Conservation (phyloP, 306 rosid genomes). For the Psophocarpus tetragonolobus region DNA sequence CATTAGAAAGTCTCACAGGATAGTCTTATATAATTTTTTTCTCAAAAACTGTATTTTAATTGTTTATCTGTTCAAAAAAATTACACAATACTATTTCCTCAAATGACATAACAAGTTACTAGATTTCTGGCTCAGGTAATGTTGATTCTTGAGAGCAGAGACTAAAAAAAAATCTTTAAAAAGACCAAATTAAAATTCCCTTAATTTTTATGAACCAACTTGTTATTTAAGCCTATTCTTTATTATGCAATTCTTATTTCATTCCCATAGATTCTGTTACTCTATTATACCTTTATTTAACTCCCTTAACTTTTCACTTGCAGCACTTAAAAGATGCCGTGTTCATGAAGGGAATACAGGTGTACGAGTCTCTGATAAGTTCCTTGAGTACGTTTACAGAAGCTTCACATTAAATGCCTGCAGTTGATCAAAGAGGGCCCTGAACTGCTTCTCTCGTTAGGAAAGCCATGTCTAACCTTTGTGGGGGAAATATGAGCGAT, state of each 20-base stretch:
- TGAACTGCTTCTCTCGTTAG: not conserved
- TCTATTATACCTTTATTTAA: not conserved
- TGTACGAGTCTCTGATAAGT: slow-evolving; percentile 84
- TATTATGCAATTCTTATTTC: not conserved
- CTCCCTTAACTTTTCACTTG: slow-evolving; percentile 25
- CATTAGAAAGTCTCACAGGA: too few species aligned
- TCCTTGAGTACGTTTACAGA: slow-evolving; percentile 66
- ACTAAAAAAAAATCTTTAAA: too few species aligned
- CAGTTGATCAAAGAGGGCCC: not conserved
- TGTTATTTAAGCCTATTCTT: too few species aligned
- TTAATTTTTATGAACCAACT: too few species aligned
- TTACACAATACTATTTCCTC: too few species aligned
- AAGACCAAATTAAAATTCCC: too few species aligned
- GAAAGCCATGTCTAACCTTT: not conserved
- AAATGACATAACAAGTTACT: too few species aligned
- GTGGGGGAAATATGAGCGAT: not conserved
- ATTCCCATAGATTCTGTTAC: not conserved
- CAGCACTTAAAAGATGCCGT: slow-evolving; percentile 77
- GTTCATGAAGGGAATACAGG: slow-evolving; percentile 72
- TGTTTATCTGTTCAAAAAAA: too few species aligned
- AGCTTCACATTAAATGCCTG: slow-evolving; percentile 35
- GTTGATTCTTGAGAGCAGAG: too few species aligned
- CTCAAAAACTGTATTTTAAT: too few species aligned
- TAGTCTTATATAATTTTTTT: too few species aligned
- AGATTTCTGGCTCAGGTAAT: too few species aligned